Percentiles rank a stretch among this genome's conserved stretches.
phyloP scores from a whole-genome alignment of 768 basidiomycete genomes.

The Phanerodontia chrysosporium region DNA sequence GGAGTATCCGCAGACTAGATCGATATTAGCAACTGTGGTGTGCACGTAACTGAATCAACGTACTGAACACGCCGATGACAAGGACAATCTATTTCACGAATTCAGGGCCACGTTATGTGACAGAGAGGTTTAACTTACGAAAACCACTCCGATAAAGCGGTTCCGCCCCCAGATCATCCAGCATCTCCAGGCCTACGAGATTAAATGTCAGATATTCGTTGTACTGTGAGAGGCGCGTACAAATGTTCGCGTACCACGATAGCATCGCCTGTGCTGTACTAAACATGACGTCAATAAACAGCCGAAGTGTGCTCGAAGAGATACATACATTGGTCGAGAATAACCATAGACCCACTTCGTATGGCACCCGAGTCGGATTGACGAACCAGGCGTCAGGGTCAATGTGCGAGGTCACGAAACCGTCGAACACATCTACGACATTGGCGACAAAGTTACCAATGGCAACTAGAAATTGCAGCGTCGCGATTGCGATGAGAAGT shows the following conservation, averaged over 20 bases:
- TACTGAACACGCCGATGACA: not conserved
- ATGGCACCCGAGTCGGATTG: not conserved
- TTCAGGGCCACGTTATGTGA: too few relatives aligned
- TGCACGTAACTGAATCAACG: not conserved
- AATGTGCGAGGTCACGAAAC: not conserved
- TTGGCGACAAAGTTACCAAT: not conserved
- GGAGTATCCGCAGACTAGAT: not conserved
- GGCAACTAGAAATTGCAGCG: not conserved
- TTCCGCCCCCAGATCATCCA: not conserved
- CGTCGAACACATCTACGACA: not conserved
- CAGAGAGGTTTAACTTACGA: not conserved
- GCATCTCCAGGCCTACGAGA: not conserved
- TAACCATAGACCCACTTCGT: not conserved
- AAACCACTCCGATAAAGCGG: not conserved
- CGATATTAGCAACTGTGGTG: not conserved
- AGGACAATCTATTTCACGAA: not conserved
- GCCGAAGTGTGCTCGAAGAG: not conserved
- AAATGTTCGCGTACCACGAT: not conserved
- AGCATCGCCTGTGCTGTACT: not conserved
- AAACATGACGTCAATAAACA: not conserved
- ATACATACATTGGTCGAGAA: not conserved
- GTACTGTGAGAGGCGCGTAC: not conserved
- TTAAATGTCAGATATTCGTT: too few relatives aligned
- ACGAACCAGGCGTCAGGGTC: not conserved
- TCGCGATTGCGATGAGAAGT: not conserved